phyloP scores from a whole-genome alignment of 768 basidiomycete genomes.

The Lanmaoa pseudosensibilis region DNA sequence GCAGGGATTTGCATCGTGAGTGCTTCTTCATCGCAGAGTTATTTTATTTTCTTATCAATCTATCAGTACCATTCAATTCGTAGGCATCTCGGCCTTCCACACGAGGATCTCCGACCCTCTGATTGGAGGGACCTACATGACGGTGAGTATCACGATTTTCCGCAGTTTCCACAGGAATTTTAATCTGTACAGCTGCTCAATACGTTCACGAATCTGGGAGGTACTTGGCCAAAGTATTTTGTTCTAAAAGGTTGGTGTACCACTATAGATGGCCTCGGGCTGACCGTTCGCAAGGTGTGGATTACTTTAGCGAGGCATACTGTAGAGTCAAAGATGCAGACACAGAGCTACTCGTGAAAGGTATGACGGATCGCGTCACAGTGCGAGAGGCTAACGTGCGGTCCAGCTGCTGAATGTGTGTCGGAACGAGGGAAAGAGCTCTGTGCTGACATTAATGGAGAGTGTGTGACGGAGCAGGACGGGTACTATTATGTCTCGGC shows the following conservation, averaged over 20 bases:
- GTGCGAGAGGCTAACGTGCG: conserved; percentile 9
- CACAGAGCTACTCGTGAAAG: conserved; percentile 51
- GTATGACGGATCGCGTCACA: conserved; percentile 35
- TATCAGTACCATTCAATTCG: conserved; percentile 93
- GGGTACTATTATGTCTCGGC: conserved; percentile 88
- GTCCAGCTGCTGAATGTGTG: conserved; percentile 79
- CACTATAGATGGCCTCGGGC: neutral
- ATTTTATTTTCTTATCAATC: conserved; percentile 2
- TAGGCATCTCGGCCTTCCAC: conserved; percentile 98
- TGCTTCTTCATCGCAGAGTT: conserved; percentile 1
- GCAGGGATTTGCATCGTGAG: conserved; percentile 83
- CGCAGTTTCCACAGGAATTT: conserved; percentile 1
- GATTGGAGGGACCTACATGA: conserved; percentile 99
- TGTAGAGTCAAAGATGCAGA: conserved; percentile 70
- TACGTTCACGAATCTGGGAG: conserved; percentile 94
- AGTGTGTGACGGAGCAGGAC: conserved; percentile 82
- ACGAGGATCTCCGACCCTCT: conserved; percentile 93
- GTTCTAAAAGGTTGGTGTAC: conserved; percentile 73
- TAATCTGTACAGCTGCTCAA: conserved; percentile 69
- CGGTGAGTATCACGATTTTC: conserved; percentile 50
- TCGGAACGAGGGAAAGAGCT: conserved; percentile 85
- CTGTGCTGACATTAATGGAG: conserved; percentile 74
- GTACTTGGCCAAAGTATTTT: conserved; percentile 97
- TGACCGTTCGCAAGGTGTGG: conserved; percentile 60
- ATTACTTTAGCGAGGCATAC: conserved; percentile 80